Evolutionary conservation across 2,329 filamentous ascomycete genomes (phyloP), one percentile per base, ranked within the genome.

Genomic region (Colletotrichum sansevieriae): DNA sequence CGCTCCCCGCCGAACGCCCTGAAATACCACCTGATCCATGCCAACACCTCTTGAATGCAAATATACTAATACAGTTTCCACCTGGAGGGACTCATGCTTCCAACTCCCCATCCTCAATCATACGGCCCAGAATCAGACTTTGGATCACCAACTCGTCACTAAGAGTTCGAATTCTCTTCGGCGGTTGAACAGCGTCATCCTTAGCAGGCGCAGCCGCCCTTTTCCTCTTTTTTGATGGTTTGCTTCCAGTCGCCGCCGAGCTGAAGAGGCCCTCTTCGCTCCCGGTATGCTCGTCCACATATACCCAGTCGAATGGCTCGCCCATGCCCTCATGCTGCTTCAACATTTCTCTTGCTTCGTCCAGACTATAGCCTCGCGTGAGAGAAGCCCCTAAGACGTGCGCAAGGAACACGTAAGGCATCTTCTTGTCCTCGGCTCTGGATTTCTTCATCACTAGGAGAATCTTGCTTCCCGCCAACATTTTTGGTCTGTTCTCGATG

Each of bases 101-200:
- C 12, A 83, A 74, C 72, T 88, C 85, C 12, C 81, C 84, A 57
- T 88, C 87, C 70, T 93, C 91, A 60, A 94, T 87, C 73, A 98
- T 80, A 70, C 90, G 88, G 1, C 95, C 95, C 58, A 97, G 78
- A 71, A 99, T 98, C 68, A 98, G 82, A 78, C 94, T 98, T 83
- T 99, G 95, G 63, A 97, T 90, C 22, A 98, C 89, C 76, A 95
- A 89, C 79, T 98, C 95, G 77, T 97, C 91, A 64, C 90, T 91
- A 60, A 97, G 87, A 51, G 96, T 86, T 71, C 86, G 87, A 43
- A 94, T 83, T 69, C 80, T 86, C 73, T 85, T 83, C 12, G 84
- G 81, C 49, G 80, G 75, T 15, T 81, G 76, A 33, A 69, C 74
- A 10, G 76, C 76, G 4, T 73, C 61, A 5, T 66, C 58, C 4